Percentiles rank a stretch among this genome's conserved stretches.
Evolutionary conservation across 192 early-diverging fungal species (phyloP).

Genomic region (Dispira parvispora): DNA sequence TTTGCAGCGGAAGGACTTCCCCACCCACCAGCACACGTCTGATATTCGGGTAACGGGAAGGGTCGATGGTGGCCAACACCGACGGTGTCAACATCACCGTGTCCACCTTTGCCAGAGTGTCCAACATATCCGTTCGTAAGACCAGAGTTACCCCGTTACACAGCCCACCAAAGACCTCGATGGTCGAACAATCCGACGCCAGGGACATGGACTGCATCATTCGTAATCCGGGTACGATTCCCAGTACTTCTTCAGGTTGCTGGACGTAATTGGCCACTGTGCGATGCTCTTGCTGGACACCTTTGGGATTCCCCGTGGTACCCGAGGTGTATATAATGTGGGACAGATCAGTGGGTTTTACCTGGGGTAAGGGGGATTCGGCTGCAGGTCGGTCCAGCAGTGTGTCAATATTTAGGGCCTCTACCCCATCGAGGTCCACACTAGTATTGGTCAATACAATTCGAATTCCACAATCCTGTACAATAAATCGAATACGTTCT

Average conservation of each 20-base stretch:
- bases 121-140: neutral
- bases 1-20: neutral
- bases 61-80: neutral
- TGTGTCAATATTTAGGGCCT: neutral
- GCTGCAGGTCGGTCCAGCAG: no score
- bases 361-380: neutral
- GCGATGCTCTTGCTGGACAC: neutral
- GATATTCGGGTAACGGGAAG: neutral
- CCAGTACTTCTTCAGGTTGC: neutral
- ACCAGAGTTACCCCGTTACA: conserved; percentile 5
- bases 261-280: neutral
- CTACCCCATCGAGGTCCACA: neutral
- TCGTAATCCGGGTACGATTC: neutral
- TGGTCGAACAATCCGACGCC: neutral
- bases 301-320: conserved; percentile 2
- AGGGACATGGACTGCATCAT: conserved; percentile 2
- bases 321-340: conserved; percentile 8
- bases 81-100: neutral
- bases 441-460: neutral
- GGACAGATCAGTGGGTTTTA: neutral
- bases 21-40: neutral
- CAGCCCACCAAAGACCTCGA: neutral
- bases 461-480: neutral
- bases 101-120: neutral
- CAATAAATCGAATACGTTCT: neutral